Evolutionary conservation across 2,329 filamentous ascomycete genomes (phyloP).

Genomic region (Teratosphaeria pseudoeucalypti): DNA sequence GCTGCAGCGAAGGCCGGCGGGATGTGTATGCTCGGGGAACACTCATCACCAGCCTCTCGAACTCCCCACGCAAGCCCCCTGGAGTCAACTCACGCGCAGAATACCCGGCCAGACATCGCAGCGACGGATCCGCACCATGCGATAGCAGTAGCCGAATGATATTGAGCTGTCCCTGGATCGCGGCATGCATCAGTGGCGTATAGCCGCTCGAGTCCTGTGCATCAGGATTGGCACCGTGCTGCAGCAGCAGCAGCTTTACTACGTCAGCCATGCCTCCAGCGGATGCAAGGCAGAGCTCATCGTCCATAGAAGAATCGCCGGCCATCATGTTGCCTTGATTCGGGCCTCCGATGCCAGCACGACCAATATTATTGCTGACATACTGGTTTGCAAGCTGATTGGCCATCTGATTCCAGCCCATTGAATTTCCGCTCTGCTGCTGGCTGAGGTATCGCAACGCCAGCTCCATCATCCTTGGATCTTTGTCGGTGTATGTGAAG

Average conservation of each 20-base stretch:
- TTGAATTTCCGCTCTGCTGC: conserved; percentile 23
- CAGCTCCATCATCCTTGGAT: conserved; percentile 41
- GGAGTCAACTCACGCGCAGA: conserved; percentile 51
- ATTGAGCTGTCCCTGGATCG: conserved; percentile 63
- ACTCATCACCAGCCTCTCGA: background rate
- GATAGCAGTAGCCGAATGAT: conserved; percentile 67
- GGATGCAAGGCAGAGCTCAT: conserved; percentile 46
- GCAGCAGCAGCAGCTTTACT: conserved; percentile 63
- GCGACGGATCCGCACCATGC: conserved; percentile 59
- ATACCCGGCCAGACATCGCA: conserved; percentile 59
- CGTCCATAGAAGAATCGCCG: conserved; percentile 3
- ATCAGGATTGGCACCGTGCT: conserved; percentile 62
- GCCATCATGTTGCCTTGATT: conserved; percentile 8
- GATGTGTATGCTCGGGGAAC: background rate
- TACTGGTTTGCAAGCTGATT: conserved; percentile 15
- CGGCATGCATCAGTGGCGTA: conserved; percentile 71
- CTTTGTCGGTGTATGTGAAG: conserved; percentile 44
- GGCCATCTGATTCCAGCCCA: conserved; percentile 21
- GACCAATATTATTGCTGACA: conserved; percentile 5
- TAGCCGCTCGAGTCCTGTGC: conserved; percentile 68
- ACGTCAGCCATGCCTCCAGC: conserved; percentile 66
- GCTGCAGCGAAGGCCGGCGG: background rate
- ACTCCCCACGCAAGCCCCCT: background rate
- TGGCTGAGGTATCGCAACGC: conserved; percentile 35
- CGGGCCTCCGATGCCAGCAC: conserved; percentile 8